Evolutionary conservation across 805 yeast species (phyloP).

Genomic region (Suhomyces canberraensis): DNA sequence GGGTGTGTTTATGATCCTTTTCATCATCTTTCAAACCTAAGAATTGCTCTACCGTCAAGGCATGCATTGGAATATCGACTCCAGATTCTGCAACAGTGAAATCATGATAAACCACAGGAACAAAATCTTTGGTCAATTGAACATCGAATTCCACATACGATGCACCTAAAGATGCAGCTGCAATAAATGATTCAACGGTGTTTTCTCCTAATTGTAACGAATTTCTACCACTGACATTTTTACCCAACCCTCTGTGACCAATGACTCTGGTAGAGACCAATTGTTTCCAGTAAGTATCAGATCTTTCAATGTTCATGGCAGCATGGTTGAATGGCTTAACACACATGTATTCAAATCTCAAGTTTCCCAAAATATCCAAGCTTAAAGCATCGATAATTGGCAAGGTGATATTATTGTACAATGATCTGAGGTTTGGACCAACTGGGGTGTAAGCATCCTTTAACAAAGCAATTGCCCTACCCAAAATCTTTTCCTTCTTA

Average conservation of each 20-base stretch:
- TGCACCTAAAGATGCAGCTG: conserved; percentile 95
- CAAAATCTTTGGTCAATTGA: conserved; percentile 84
- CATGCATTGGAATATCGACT: conserved; percentile 94
- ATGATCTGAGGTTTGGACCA: conserved; percentile 63
- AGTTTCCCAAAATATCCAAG: conserved; percentile 71
- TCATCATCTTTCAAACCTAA: conserved; percentile 47
- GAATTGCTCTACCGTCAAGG: conserved; percentile 85
- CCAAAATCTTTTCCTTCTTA: conserved; percentile 49
- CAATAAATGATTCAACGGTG: conserved; percentile 90
- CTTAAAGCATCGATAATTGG: conserved; percentile 75
- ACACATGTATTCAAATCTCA: conserved; percentile 70
- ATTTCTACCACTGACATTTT: conserved; percentile 65
- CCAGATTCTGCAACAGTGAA: conserved; percentile 94
- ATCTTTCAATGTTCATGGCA: conserved; percentile 57
- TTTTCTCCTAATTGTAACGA: conserved; percentile 93
- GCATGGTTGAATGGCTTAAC: conserved; percentile 74
- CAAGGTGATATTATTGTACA: conserved; percentile 61
- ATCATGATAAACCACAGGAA: conserved; percentile 94
- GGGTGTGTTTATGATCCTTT: conserved; percentile 3
- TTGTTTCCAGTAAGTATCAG: conserved; percentile 89
- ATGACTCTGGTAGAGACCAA: conserved; percentile 84
- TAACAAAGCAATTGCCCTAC: conserved; percentile 79
- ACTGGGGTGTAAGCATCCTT: conserved; percentile 60
- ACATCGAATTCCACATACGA: conserved; percentile 96
- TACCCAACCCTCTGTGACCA: conserved; percentile 95